Evolutionary conservation across 495 filamentous ascomycete species (phyloP).

Genomic region (Penicillium salamii): DNA sequence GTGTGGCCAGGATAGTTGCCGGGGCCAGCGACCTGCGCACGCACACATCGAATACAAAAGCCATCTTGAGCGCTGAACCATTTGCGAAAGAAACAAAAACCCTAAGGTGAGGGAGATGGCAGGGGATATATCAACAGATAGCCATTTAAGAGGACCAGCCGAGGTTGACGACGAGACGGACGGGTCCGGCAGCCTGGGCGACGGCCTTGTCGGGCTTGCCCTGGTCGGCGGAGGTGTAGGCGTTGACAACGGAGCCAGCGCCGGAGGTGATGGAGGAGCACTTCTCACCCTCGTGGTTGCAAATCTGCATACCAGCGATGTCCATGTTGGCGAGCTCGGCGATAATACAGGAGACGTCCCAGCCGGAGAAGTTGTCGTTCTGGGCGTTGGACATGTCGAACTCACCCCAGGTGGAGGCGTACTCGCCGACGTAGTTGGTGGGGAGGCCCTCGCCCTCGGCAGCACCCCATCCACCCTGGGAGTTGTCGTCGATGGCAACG

Average conservation of each 20-base stretch:
- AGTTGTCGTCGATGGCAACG: constrained; percentile 48
- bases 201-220: constrained; percentile 19
- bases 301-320: constrained; percentile 45
- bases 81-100: constrained; percentile 20
- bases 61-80: constrained; percentile 11
- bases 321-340: constrained; percentile 28
- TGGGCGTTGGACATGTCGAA: constrained; percentile 50
- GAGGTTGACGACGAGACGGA: constrained; percentile 36
- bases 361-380: constrained; percentile 46
- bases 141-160: constrained; percentile 30
- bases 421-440: constrained; percentile 29
- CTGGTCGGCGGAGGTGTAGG: constrained; percentile 32
- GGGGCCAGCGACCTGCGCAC: constrained; percentile 3
- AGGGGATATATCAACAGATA: not conserved
- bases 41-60: constrained; percentile 7
- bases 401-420: constrained; percentile 52
- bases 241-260: constrained; percentile 25
- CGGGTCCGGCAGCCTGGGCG: constrained; percentile 10
- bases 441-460: constrained; percentile 29
- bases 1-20: constrained; percentile 10
- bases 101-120: constrained; percentile 8
- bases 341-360: constrained; percentile 54
- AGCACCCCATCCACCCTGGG: constrained; percentile 41
- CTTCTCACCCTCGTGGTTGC: constrained; percentile 22
- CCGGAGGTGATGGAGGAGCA: constrained; percentile 37